Base-by-base conservation (phyloP, 148 eudicot species). In the Salicornia ramosissima region DNA sequence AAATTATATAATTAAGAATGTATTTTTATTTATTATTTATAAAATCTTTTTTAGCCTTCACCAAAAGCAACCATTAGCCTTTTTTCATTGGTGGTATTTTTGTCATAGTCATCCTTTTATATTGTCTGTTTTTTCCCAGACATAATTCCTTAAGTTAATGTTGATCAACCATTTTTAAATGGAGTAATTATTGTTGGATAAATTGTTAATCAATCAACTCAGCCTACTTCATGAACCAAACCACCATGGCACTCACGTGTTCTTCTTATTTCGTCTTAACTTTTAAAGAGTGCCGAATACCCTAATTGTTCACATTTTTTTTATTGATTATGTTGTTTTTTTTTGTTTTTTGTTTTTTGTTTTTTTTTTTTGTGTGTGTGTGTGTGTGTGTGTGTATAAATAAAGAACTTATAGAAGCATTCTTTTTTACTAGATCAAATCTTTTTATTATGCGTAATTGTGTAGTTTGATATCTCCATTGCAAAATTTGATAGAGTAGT, bases 51-150 rank as follows among this genome's bases (percentile, higher is more conserved):
- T 71, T 52, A 65, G 31, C 67, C 61, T 61, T 58, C 40, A 59
- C 34, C 19, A 1, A 74, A 74, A 66, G 71, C 65, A 66, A 31
- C 58, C 71, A 56, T 47, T 60, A 71, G 59, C 24, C 46, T 4
- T 16, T 19, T 28, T 40, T 45, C 39, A 25, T 64, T 71, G 24
- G 29, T 36, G 2, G 18, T 45, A 21, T 74, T 53, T 52, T 30
- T 66, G 25, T 22, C 43, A 25, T 67, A 74, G 64, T 67, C 71
- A 64, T 43, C 54, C 46, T 45, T 76, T 71, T 65, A 13, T 29
- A 16, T 57, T 77, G 80, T 77, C 80, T 72, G 68, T 72, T 49
- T 67, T 72, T 72, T 72, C 0, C 3, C 33, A 52, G 67, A 67
- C 80, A 77, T 42, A 50, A 57, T 73, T 77, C 74, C 60, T 46